phyloP scores from a whole-genome alignment of 73 alveolate genomes.

The Uronychia setigera region DNA sequence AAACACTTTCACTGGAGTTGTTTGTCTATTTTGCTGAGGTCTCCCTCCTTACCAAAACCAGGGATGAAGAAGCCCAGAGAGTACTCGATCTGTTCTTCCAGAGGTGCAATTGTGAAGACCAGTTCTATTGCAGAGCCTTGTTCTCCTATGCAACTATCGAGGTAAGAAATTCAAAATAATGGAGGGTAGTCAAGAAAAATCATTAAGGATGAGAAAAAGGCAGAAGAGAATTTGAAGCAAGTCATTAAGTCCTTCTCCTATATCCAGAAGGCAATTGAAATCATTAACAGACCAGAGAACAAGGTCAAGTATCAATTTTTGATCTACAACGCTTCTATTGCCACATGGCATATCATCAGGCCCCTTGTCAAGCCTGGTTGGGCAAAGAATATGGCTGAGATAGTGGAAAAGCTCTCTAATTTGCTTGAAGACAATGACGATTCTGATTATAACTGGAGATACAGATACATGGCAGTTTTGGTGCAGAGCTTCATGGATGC shows the following conservation, averaged over 20 bases:
- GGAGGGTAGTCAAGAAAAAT: slow-evolving; percentile 80
- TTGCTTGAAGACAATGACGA: slow-evolving; percentile 98
- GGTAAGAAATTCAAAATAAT: slow-evolving; percentile 46
- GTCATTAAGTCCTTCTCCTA: slow-evolving; percentile 81
- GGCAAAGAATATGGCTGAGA: slow-evolving; percentile 91
- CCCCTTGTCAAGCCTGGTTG: slow-evolving; percentile 89
- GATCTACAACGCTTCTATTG: slow-evolving; percentile 94
- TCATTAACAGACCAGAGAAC: slow-evolving; percentile 95
- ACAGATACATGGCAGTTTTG: slow-evolving; percentile 82
- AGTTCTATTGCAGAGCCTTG: slow-evolving; percentile 94
- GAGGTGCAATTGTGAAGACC: slow-evolving; percentile 85
- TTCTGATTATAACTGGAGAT: slow-evolving; percentile 96
- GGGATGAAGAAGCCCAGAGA: slow-evolving; percentile 88
- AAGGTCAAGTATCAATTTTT: slow-evolving; percentile 92
- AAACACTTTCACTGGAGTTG: slow-evolving; percentile 56
- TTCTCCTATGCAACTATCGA: slow-evolving; percentile 87
- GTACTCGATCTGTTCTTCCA: slow-evolving; percentile 87
- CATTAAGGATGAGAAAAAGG: slow-evolving; percentile 78
- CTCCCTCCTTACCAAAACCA: slow-evolving; percentile 76
- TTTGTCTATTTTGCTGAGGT: slow-evolving; percentile 82
- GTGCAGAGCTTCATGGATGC: slow-evolving; percentile 94
- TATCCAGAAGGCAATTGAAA: slow-evolving; percentile 92
- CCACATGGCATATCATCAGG: slow-evolving; percentile 89
- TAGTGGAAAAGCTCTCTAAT: slow-evolving; percentile 90
- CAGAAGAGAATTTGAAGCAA: slow-evolving; percentile 92